Percentiles rank a stretch among this genome's conserved stretches.
phyloP scores from a whole-genome alignment of 371 early-diverging fungal species.

The Capillidium heterosporum region DNA sequence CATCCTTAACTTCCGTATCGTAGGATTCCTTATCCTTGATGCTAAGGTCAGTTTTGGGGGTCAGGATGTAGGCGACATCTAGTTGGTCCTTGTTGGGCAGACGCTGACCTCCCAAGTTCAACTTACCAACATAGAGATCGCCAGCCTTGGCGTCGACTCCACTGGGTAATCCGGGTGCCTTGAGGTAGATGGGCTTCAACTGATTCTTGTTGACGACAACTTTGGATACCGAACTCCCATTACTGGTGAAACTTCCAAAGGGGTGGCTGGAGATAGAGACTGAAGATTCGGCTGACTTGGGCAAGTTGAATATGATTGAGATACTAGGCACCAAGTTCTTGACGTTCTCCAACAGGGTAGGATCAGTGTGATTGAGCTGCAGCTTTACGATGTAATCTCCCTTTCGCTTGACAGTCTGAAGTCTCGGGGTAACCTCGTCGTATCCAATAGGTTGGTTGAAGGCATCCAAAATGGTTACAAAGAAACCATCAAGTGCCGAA shows the following conservation, averaged over 20 bases:
- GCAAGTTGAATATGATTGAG: neutral
- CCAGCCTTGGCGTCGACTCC: constrained; percentile 1
- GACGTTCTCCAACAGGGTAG: neutral
- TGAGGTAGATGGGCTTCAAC: neutral
- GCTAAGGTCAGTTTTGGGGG: too few species aligned
- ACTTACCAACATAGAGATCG: neutral
- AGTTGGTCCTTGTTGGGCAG: too few species aligned
- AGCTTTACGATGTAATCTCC: neutral
- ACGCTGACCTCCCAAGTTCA: neutral
- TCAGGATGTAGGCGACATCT: too few species aligned
- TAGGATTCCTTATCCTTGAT: too few species aligned
- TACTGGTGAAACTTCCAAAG: neutral
- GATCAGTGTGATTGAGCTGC: constrained; percentile 1
- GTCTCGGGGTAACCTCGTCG: constrained; percentile 2
- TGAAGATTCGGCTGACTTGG: neutral
- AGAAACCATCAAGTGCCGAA: neutral
- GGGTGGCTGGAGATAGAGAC: neutral
- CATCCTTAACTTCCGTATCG: too few species aligned
- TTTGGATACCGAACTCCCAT: neutral
- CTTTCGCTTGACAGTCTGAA: neutral
- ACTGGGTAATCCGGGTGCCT: neutral
- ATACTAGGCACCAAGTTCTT: too few species aligned
- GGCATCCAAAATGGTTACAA: constrained; percentile 1
- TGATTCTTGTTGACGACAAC: neutral
- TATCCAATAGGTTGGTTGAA: neutral